Conservation (phyloP, 1,284 basidiomycete species). For the Athelia psychrophila region DNA sequence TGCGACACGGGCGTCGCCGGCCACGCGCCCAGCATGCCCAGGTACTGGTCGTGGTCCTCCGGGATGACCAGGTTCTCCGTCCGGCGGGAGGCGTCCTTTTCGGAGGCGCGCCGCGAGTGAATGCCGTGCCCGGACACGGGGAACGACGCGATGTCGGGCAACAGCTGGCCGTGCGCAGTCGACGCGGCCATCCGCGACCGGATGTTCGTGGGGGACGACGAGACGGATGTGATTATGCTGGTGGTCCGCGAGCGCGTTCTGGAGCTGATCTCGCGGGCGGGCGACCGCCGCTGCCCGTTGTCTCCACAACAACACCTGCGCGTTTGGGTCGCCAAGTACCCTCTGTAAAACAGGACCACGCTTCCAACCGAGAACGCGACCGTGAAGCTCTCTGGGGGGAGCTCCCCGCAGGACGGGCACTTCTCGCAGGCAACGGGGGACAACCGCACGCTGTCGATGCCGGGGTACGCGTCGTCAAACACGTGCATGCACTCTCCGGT, state of each 20-base stretch:
- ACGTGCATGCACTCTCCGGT: constrained; percentile 59
- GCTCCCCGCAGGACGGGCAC: constrained; percentile 68
- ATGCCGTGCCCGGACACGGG: constrained; percentile 78
- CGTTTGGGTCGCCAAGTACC: constrained; percentile 54
- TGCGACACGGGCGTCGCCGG: constrained; percentile 26
- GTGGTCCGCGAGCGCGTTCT: constrained; percentile 58
- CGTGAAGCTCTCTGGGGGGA: constrained; percentile 59
- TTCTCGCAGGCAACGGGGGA: constrained; percentile 45
- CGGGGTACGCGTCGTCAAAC: constrained; percentile 55
- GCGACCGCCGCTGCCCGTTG: constrained; percentile 40
- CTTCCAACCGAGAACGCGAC: constrained; percentile 62
- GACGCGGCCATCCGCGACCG: constrained; percentile 40
- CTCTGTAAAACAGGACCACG: constrained; percentile 57
- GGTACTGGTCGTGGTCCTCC: constrained; percentile 42
- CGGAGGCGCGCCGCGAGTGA: constrained; percentile 66
- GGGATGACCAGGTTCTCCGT: constrained; percentile 40
- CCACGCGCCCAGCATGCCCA: constrained; percentile 38
- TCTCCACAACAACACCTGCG: constrained; percentile 65
- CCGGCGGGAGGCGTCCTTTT: constrained; percentile 56
- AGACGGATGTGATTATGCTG: constrained; percentile 48
- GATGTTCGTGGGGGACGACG: constrained; percentile 41
- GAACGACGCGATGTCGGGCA: constrained; percentile 52
- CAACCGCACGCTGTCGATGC: constrained; percentile 50
- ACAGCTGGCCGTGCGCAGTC: constrained; percentile 35
- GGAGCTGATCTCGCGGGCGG: constrained; percentile 39